phyloP scores from a whole-genome alignment of 2,329 filamentous ascomycete genomes.

The Geoglossum cookeanum region DNA sequence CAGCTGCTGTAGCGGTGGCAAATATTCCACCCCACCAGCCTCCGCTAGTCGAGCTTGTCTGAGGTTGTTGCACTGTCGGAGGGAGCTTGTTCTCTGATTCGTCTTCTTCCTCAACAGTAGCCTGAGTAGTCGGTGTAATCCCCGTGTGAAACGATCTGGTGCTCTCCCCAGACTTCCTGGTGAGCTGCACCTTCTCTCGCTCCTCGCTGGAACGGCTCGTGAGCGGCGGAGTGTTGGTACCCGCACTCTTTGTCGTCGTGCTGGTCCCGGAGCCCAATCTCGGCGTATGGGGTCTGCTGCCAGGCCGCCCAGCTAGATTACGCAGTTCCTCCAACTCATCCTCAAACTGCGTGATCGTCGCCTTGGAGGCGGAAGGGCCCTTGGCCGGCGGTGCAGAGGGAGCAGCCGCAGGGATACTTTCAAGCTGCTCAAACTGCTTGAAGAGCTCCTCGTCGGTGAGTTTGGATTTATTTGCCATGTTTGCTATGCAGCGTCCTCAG shows the following conservation, averaged over 20 bases:
- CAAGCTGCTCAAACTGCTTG: conserved; percentile 45
- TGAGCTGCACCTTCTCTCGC: conserved; percentile 21
- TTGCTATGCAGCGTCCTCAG: not conserved
- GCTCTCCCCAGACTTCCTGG: conserved; percentile 63
- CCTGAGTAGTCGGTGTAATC: conserved; percentile 42
- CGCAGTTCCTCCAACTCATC: conserved; percentile 80
- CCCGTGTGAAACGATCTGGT: conserved; percentile 49
- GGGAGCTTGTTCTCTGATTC: not conserved
- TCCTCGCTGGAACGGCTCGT: conserved; percentile 45
- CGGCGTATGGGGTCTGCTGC: conserved; percentile 65
- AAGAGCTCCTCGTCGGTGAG: conserved; percentile 41
- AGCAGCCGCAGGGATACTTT: conserved; percentile 26
- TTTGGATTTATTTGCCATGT: conserved; percentile 3
- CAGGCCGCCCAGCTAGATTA: conserved; percentile 51
- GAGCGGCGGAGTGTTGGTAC: conserved; percentile 25
- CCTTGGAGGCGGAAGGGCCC: conserved; percentile 20
- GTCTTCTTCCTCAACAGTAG: not conserved
- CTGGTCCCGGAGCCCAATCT: conserved; percentile 32
- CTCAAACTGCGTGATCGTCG: conserved; percentile 26
- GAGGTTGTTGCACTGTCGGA: conserved; percentile 9
- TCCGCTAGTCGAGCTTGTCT: conserved; percentile 30
- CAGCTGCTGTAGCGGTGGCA: conserved; percentile 59
- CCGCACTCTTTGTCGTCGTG: conserved; percentile 19
- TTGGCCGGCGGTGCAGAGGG: conserved; percentile 28
- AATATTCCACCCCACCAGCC: conserved; percentile 82